Evolutionary conservation across 73 alveolate species (phyloP), one percentile per base, ranked within the genome.

Genomic region (Paramecium biaurelia): DNA sequence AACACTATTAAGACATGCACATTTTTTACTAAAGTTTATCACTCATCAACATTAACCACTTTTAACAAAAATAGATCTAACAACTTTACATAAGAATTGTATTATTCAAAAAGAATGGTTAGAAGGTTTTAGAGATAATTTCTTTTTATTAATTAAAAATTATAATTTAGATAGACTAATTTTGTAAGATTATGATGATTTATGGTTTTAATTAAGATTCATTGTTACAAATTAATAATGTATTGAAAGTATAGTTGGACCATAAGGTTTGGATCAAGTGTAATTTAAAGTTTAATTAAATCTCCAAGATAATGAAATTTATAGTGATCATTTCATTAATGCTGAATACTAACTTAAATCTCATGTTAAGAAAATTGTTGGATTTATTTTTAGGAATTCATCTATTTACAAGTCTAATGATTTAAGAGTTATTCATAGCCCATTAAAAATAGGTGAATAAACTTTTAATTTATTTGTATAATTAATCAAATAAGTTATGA

Each of bases 81-180:
- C 20, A 18, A 30, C 42, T 12, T 24, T 79, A 15, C 90, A 79
- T 34, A 47, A 79, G 20, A 79, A 23, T 47, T 79, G 90, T 20
- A n/a, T 24, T 38, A 41, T 38, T 24, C 7, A 79, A 79, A 20
- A 7, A 14, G 90, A 79, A 7, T 79, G 90, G 90, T 8, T 43
- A n/a, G 90, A 79, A 1, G 90, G 74, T 11, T 79, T 79, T 10
- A 38, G 76, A 21, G 90, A 79, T 43, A 79, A 79, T 28, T 79
- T 43, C 43, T 79, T 43, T 63, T 7, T 24, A 23, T 38, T 79
- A 23, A 43, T 79, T 11, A 79, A 45, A 47, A 79, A 79, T 45
- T 26, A 37, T 24, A 79, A 79, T 45, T 43, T 79, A 79, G 56
- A 79, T 47, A 38, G 72, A 20, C n/a, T 79, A n/a, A 45, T 79